Conservation (phyloP, 2,329 filamentous ascomycete genomes). For the Cylindrodendrum hubeiense region DNA sequence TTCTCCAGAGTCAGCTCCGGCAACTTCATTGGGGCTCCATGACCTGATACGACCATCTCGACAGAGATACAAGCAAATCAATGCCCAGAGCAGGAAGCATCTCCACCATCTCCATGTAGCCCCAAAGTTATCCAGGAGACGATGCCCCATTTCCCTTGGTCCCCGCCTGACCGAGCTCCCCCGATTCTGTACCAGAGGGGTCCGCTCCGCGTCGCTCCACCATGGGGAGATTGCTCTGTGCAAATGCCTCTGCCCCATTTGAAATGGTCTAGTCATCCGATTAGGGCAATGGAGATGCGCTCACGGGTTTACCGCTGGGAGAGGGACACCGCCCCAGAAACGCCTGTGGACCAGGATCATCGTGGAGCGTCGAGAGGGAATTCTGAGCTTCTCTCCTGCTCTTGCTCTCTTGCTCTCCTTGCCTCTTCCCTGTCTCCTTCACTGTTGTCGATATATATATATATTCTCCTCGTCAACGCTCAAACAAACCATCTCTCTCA, state of each 20-base stretch:
- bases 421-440: conserved; percentile 30
- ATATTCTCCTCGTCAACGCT: background rate
- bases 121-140: conserved; percentile 6
- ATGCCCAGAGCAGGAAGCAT: background rate
- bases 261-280: conserved; percentile 25
- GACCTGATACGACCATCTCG: conserved; percentile 4
- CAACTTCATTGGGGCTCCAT: conserved; percentile 4
- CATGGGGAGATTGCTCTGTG: conserved; percentile 34
- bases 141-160: conserved; percentile 15
- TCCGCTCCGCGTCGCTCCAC: conserved; percentile 34
- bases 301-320: conserved; percentile 32
- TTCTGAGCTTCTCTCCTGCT: conserved; percentile 32
- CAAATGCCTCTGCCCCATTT: conserved; percentile 25
- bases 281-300: conserved; percentile 29
- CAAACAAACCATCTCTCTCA: background rate
- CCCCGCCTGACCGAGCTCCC: conserved; percentile 9
- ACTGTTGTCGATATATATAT: conserved; percentile 17
- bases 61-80: background rate
- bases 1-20: conserved; percentile 5
- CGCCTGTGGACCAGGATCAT: conserved; percentile 32
- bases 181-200: conserved; percentile 11
- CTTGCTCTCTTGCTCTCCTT: conserved; percentile 14
- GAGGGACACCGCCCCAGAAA: conserved; percentile 24
- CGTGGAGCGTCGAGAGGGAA: conserved; percentile 40
- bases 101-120: conserved; percentile 15